These are phyloP conservation scores for Tetrahymena elliotti DNA, from an alignment of 73 alveolate genomes.

Conservation along the genomic window DNA sequence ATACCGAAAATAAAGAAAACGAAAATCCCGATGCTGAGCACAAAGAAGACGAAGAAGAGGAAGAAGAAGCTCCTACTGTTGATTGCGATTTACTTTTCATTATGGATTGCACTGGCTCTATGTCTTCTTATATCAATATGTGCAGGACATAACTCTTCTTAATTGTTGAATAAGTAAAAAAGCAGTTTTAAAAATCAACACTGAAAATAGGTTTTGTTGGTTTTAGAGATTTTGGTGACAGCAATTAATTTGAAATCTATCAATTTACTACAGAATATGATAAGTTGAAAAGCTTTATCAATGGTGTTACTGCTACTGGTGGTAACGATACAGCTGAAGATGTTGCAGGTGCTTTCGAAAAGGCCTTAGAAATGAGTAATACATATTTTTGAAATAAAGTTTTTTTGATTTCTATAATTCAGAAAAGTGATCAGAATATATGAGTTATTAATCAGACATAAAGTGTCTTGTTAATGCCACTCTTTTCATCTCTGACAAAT, in stretches of 20 bases:
- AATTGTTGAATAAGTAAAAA: not conserved
- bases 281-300: not conserved
- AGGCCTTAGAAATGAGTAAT: not conserved
- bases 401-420: not conserved
- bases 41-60: not conserved
- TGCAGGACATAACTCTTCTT: not conserved
- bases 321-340: not conserved
- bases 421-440: not conserved
- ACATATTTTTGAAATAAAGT: not conserved
- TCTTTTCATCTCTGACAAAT: not conserved
- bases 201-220: not conserved
- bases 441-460: not conserved
- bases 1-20: not conserved
- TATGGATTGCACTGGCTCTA: not conserved
- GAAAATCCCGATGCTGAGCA: not conserved
- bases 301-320: not conserved
- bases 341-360: not conserved
- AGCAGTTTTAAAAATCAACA: not conserved
- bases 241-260: not conserved
- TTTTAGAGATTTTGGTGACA: not conserved
- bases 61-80: not conserved
- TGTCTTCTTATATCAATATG: not conserved
- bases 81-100: not conserved
- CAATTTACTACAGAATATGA: not conserved
- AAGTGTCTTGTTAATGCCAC: not conserved